Percentiles rank a stretch among this genome's conserved stretches.
phyloP scores from a whole-genome alignment of 108 stramenopile species.

The Fistulifera solaris region DNA sequence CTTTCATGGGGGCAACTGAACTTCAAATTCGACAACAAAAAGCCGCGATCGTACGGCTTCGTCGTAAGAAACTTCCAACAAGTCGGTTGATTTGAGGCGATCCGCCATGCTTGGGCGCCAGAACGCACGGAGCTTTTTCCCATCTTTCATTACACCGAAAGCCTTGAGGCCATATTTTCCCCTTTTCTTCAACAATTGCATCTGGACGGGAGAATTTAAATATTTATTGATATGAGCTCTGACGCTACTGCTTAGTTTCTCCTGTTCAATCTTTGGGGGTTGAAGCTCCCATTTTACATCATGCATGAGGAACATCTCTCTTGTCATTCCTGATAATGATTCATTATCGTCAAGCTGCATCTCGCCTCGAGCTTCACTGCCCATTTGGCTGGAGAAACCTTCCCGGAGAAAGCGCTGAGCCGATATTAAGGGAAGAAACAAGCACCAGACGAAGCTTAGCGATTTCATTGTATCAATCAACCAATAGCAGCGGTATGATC shows the following conservation, averaged over 20 bases:
- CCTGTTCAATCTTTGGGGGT: background rate
- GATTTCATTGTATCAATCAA: no score
- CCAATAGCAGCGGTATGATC: no score
- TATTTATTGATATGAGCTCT: constrained; percentile 9
- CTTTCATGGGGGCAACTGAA: constrained; percentile 18
- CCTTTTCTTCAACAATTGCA: constrained; percentile 19
- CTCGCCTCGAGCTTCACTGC: constrained; percentile 15
- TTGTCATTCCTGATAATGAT: constrained; percentile 25
- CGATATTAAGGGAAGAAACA: background rate
- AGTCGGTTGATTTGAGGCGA: constrained; percentile 8
- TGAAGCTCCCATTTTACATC: constrained; percentile 30
- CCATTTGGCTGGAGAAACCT: constrained; percentile 25
- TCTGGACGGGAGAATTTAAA: constrained; percentile 15
- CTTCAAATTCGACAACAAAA: constrained; percentile 27
- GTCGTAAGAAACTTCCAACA: constrained; percentile 28
- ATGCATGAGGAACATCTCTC: constrained; percentile 35
- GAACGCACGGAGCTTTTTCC: constrained; percentile 30
- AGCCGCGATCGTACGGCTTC: constrained; percentile 32
- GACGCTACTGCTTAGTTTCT: background rate
- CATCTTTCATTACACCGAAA: constrained; percentile 16
- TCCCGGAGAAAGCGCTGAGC: constrained; percentile 25
- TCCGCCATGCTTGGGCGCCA: constrained; percentile 22
- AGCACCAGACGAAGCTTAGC: background rate
- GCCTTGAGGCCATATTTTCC: constrained; percentile 30
- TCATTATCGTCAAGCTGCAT: constrained; percentile 15